Percentiles rank a stretch among this genome's conserved stretches.
Evolutionary conservation across 257 asterid species (phyloP).

Genomic region (Henckelia pumila): DNA sequence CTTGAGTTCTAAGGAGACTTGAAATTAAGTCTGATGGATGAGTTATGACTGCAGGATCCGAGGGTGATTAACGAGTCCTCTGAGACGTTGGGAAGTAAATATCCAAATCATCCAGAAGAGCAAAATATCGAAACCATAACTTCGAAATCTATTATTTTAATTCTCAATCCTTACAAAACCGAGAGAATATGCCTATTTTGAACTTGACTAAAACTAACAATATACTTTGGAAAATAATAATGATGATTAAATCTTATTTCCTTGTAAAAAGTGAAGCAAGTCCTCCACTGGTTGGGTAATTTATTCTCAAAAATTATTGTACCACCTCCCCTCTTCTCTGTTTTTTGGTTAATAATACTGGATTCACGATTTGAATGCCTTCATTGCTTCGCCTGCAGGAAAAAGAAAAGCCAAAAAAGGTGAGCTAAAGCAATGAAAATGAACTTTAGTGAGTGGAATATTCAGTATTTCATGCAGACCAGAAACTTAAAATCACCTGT

Average conservation of each 20-base stretch:
- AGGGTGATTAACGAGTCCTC: no score
- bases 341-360: neutral
- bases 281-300: constrained; percentile 21
- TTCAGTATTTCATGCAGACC: neutral
- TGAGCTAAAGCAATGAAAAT: neutral
- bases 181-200: constrained; percentile 22
- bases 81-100: no score
- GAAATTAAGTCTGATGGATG: no score
- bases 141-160: neutral
- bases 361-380: constrained; percentile 16
- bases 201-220: constrained; percentile 22
- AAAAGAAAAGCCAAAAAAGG: neutral
- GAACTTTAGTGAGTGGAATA: neutral
- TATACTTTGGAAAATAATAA: neutral
- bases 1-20: no score
- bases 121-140: neutral
- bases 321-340: neutral
- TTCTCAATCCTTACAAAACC: neutral
- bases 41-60: no score
- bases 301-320: neutral
- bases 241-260: constrained; percentile 23
- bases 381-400: constrained; percentile 56
- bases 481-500: constrained; percentile 53
- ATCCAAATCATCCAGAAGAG: no score
- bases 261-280: constrained; percentile 46